Base-by-base conservation (phyloP, 352 stramenopile genomes). In the Halophytophthora polymorphica region DNA sequence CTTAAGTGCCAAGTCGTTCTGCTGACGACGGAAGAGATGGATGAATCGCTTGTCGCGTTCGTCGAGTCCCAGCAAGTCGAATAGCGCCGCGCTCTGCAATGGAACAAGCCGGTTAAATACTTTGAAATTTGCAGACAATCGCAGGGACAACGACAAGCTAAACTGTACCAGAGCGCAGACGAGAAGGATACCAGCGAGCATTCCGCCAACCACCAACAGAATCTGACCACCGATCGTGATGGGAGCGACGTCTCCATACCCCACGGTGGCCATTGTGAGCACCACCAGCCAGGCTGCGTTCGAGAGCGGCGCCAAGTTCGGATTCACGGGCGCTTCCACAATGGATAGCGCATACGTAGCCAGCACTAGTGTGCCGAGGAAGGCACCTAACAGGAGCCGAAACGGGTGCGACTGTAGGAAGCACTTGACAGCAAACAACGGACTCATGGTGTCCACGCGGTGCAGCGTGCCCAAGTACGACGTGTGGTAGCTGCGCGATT, bases 351-450 rank as follows among this genome's bases (percentile, higher is more conserved):
- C 58, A 40, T 83, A 86, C n/a, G 74, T 73, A 14, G 76, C 83
- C 22, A 86, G 58, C 10, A 87, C 40, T 3, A 89, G 58, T 5
- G 66, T 73, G 0, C 55, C 35, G 0, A 64, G 14, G 25, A 88
- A 87, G 8, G 53, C 56, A n/a, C 48, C 62, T 12, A 71, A 23
- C 5, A 92, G 56, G 17, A 90, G 65, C 31, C 69, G 70, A 45
- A 92, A 90, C 18, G 78, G 81, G 48, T 86, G 66, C 2, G 81
- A 65, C 6, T 74, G 78, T 3, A 92, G 58, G 45, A 89, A 82
- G 53, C 80, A 92, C 62, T 92, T 92, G 66, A 88, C 74, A 6
- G 78, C 77, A 34, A 92, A 92, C n/a, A 92, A 59, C 10, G 78
- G 82, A 41, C 73, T 86, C 48, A 86, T 69, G 5, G 81, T 88